Percentiles rank a stretch among this genome's conserved stretches.
Evolutionary conservation across 2,329 filamentous ascomycete genomes (phyloP).

Genomic region (Fusarium sp.): DNA sequence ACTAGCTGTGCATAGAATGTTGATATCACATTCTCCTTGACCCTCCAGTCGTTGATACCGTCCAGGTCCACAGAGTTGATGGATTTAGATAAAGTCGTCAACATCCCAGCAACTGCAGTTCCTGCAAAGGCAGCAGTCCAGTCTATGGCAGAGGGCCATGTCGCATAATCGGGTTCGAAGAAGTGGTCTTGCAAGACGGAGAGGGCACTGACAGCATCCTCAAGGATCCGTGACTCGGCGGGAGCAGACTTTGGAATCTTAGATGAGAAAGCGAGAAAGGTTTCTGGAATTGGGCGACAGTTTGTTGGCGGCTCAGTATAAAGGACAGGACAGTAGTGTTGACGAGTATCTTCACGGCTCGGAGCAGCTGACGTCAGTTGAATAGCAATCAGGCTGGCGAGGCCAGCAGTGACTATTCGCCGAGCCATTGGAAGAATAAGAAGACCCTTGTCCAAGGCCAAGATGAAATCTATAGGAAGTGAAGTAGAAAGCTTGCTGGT

Average conservation of each 20-base stretch:
- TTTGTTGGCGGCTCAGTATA: slow-evolving; percentile 27
- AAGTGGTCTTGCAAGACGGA: slow-evolving; percentile 78
- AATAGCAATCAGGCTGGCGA: slow-evolving; percentile 16
- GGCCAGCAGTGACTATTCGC: slow-evolving; percentile 19
- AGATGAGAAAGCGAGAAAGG: slow-evolving; percentile 34
- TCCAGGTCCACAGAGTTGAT: slow-evolving; percentile 51
- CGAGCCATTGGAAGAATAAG: slow-evolving; percentile 24
- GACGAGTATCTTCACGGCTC: slow-evolving; percentile 10
- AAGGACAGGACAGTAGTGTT: slow-evolving; percentile 39
- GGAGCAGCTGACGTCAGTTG: slow-evolving; percentile 26
- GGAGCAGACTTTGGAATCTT: slow-evolving; percentile 4
- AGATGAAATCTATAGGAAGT: background rate
- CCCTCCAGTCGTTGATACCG: slow-evolving; percentile 53
- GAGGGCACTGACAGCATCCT: slow-evolving; percentile 68
- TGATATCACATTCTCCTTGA: slow-evolving; percentile 80
- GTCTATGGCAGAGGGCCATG: slow-evolving; percentile 86
- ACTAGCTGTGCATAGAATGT: slow-evolving; percentile 79
- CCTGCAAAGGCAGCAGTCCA: slow-evolving; percentile 90
- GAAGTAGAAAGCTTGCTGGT: background rate
- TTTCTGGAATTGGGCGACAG: slow-evolving; percentile 35
- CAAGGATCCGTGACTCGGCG: slow-evolving; percentile 47
- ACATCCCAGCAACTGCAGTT: slow-evolving; percentile 77
- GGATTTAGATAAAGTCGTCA: slow-evolving; percentile 73
- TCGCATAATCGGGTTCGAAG: slow-evolving; percentile 78
- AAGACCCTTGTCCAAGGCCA: background rate